phyloP scores from a whole-genome alignment of 768 basidiomycete genomes.

The Lentinula boryana region DNA sequence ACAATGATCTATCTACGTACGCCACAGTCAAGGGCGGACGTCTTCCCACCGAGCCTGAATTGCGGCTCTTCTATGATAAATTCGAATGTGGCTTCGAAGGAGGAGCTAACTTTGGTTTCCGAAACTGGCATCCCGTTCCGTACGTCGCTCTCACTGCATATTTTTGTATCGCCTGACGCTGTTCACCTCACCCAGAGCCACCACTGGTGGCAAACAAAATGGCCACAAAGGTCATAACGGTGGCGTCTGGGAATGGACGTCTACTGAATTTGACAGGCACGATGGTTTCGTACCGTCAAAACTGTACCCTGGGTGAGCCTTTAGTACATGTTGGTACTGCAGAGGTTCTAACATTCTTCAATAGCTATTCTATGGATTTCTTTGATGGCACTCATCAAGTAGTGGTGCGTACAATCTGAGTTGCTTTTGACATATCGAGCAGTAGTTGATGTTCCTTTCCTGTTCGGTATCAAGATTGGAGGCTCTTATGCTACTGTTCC shows the following conservation, averaged over 20 bases:
- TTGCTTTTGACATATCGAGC: neutral
- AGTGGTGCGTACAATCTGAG: conserved; percentile 54
- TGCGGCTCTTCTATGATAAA: conserved; percentile 71
- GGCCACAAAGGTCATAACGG: conserved; percentile 77
- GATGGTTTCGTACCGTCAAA: conserved; percentile 73
- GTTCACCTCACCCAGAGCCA: conserved; percentile 41
- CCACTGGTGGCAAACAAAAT: conserved; percentile 47
- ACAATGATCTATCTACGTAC: conserved; percentile 72
- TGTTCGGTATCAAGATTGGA: conserved; percentile 53
- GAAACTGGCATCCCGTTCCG: conserved; percentile 93
- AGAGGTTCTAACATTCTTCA: neutral
- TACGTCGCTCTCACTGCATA: conserved; percentile 32
- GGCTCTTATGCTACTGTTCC: conserved; percentile 88
- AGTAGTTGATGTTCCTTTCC: conserved; percentile 8
- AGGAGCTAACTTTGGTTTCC: conserved; percentile 79
- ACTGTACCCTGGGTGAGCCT: conserved; percentile 77
- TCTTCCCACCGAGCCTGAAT: conserved; percentile 86
- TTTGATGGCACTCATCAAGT: conserved; percentile 84
- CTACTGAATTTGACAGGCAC: conserved; percentile 62
- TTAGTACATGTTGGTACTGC: conserved; percentile 1
- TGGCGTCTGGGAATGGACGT: conserved; percentile 99
- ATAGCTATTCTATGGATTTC: conserved; percentile 81
- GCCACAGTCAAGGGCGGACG: conserved; percentile 88
- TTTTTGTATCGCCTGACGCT: neutral
- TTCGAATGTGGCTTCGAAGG: conserved; percentile 71